Conservation (phyloP, 2,329 filamentous ascomycete species). For the Trichophyton equinum region DNA sequence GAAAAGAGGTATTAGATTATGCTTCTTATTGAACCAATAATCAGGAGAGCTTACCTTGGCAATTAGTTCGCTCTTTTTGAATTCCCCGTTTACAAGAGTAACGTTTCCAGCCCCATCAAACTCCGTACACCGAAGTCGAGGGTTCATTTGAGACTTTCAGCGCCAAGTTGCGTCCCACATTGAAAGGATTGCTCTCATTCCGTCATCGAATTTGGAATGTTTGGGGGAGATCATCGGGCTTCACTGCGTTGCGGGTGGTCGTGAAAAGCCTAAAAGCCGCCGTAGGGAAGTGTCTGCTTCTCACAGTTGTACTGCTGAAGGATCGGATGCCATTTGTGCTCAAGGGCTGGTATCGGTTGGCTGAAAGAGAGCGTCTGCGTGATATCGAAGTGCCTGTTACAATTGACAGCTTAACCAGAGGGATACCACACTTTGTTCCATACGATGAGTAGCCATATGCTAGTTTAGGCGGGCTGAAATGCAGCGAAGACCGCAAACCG, state of each 20-base stretch:
- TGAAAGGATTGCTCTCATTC: slow-evolving; percentile 51
- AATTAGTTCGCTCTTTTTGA: slow-evolving; percentile 94
- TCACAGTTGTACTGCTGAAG: slow-evolving; percentile 22
- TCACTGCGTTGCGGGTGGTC: slow-evolving; percentile 27
- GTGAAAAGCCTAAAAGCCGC: slow-evolving; percentile 26
- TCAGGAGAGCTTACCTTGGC: slow-evolving; percentile 53
- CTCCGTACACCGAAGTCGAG: slow-evolving; percentile 83
- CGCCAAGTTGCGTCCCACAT: slow-evolving; percentile 54
- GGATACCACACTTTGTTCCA: neutral
- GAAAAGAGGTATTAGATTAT: neutral
- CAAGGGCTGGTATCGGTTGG: neutral
- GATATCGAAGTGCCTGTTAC: neutral
- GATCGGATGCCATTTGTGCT: slow-evolving; percentile 4
- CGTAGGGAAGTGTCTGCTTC: slow-evolving; percentile 23
- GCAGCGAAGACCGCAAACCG: neutral
- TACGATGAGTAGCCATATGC: neutral
- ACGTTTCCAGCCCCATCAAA: slow-evolving; percentile 87
- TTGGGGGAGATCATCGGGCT: slow-evolving; percentile 47
- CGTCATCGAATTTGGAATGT: slow-evolving; percentile 45
- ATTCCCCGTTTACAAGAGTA: slow-evolving; percentile 85
- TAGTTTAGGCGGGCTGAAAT: neutral
- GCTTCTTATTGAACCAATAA: neutral
- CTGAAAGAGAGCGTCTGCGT: neutral
- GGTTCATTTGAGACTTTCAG: slow-evolving; percentile 73
- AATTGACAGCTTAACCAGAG: neutral